Conservation (phyloP, 2,329 filamentous ascomycete species). For the Coniochaeta sp. region DNA sequence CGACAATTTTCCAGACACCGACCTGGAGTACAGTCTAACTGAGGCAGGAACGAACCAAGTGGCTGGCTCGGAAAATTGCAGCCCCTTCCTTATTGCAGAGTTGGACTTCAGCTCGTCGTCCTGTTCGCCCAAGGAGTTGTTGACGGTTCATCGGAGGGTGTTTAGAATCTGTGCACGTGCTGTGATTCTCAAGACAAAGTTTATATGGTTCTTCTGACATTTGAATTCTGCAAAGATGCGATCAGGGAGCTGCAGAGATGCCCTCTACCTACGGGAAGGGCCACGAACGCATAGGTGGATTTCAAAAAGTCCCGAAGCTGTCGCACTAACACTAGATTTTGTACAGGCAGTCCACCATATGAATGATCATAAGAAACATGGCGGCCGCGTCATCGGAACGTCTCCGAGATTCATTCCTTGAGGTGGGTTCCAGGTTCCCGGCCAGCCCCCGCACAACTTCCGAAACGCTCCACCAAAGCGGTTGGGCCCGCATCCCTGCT, state of each 20-base stretch:
- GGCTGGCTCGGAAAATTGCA: too few relatives aligned
- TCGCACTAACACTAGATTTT: background rate
- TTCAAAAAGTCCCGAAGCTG: background rate
- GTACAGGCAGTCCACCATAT: background rate
- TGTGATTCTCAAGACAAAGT: too few relatives aligned
- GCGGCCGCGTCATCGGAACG: background rate
- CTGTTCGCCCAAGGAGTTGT: background rate
- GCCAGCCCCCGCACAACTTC: background rate
- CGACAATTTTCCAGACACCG: background rate
- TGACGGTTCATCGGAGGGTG: background rate
- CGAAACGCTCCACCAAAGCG: background rate
- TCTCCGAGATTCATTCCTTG: background rate
- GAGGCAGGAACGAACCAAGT: too few relatives aligned
- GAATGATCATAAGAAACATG: background rate
- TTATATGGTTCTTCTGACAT: background rate
- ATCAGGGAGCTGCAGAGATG: background rate
- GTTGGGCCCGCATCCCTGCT: background rate
- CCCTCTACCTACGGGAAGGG: background rate
- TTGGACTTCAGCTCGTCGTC: background rate
- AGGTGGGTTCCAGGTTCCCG: background rate
- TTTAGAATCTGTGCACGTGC: too few relatives aligned
- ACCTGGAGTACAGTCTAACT: too few relatives aligned
- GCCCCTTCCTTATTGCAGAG: background rate
- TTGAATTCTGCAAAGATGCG: background rate
- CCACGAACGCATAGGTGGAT: background rate